phyloP scores from a whole-genome alignment of 1,284 basidiomycete species.

The Cryptococcus sp. region DNA sequence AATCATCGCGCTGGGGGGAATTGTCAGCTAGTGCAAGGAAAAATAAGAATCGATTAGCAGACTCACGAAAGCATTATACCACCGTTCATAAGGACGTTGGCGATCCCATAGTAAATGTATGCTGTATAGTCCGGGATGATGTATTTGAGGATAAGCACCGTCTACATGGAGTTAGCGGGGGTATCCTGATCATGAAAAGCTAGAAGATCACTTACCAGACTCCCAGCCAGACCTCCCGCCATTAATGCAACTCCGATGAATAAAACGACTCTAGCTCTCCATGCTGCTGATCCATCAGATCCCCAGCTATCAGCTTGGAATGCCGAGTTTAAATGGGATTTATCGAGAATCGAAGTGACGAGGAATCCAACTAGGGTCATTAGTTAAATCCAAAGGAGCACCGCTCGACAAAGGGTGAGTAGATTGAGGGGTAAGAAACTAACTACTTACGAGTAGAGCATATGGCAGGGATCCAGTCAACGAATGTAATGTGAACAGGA shows the following conservation, averaged over 20 bases:
- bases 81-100: slow-evolving; percentile 88
- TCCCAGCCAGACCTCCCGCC: slow-evolving; percentile 92
- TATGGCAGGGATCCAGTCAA: slow-evolving; percentile 93
- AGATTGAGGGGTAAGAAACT: neutral
- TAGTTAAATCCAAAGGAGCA: neutral
- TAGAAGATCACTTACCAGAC: slow-evolving; percentile 61
- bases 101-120: slow-evolving; percentile 88
- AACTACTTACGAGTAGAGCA: slow-evolving; percentile 63
- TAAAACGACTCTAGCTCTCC: slow-evolving; percentile 80
- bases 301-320: slow-evolving; percentile 58
- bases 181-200: neutral
- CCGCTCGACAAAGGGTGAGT: neutral
- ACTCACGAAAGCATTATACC: slow-evolving; percentile 72
- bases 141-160: slow-evolving; percentile 89
- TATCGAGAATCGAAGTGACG: slow-evolving; percentile 91
- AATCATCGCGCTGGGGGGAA: slow-evolving; percentile 39
- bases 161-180: slow-evolving; percentile 51
- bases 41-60: neutral
- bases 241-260: slow-evolving; percentile 96
- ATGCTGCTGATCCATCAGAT: slow-evolving; percentile 70
- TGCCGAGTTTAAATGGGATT: slow-evolving; percentile 78
- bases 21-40: neutral
- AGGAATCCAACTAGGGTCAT: slow-evolving; percentile 69
- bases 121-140: slow-evolving; percentile 70
- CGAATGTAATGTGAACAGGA: slow-evolving; percentile 80